Evolutionary conservation across 2,329 filamentous ascomycete genomes (phyloP).

Genomic region (Fusarium sp.): DNA sequence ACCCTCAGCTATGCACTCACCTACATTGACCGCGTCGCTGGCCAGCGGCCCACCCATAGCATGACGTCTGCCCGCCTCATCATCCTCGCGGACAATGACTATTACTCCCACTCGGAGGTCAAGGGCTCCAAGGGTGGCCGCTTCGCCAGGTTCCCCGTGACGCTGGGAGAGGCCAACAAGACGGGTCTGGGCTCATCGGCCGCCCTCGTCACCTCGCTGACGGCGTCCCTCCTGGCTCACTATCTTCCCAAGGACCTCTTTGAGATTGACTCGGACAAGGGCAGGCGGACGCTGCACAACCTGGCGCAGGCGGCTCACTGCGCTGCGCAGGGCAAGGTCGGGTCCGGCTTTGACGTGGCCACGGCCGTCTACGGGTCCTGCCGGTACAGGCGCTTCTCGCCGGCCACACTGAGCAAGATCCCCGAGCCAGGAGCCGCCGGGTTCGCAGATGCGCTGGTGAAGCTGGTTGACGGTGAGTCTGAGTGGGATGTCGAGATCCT

Average conservation of each 20-base stretch:
- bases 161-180: constrained; percentile 85
- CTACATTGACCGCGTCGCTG: constrained; percentile 70
- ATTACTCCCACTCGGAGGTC: constrained; percentile 77
- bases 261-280: constrained; percentile 63
- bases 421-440: constrained; percentile 73
- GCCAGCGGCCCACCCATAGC: constrained; percentile 52
- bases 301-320: constrained; percentile 94
- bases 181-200: constrained; percentile 96
- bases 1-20: constrained; percentile 88
- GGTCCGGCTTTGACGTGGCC: constrained; percentile 95
- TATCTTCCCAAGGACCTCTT: constrained; percentile 72
- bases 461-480: constrained; percentile 70
- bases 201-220: constrained; percentile 89
- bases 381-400: constrained; percentile 92
- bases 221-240: constrained; percentile 79
- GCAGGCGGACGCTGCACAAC: constrained; percentile 81
- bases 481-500: constrained; percentile 84
- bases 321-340: constrained; percentile 95
- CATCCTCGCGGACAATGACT: constrained; percentile 94
- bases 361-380: constrained; percentile 93
- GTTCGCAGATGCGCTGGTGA: constrained; percentile 74
- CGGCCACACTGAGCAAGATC: constrained; percentile 73
- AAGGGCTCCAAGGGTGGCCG: constrained; percentile 51
- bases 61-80: constrained; percentile 80
- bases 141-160: constrained; percentile 83